Percentiles rank a stretch among this genome's conserved stretches.
Conservation (phyloP, 495 filamentous ascomycete genomes). For the Chaetomidium leptoderma region DNA sequence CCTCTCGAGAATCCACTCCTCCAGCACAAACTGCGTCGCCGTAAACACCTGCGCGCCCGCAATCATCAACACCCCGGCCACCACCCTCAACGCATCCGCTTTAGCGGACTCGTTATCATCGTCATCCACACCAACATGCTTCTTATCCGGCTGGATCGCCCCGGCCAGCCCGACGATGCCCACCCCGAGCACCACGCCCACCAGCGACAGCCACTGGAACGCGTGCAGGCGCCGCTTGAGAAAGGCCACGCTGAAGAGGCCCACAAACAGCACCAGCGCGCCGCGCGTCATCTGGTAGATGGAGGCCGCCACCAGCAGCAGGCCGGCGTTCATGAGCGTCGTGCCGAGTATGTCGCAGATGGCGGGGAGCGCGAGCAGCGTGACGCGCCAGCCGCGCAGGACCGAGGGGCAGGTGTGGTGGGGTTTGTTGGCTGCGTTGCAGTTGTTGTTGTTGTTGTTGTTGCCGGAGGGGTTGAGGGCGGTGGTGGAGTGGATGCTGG, state of each 20-base stretch:
- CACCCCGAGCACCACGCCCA: constrained; percentile 83
- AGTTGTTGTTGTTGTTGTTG: not conserved
- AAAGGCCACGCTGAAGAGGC: constrained; percentile 90
- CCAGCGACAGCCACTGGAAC: constrained; percentile 86
- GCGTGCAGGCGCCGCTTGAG: constrained; percentile 67
- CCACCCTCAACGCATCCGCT: constrained; percentile 63
- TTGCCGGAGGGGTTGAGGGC: constrained; percentile 43
- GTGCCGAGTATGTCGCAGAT: constrained; percentile 93
- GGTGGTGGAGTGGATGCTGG: constrained; percentile 45
- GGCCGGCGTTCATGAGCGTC: constrained; percentile 92
- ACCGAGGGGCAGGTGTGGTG: constrained; percentile 44
- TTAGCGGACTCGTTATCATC: too few species aligned
- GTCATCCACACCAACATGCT: constrained; percentile 32
- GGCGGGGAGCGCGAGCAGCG: constrained; percentile 77
- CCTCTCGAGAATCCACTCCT: constrained; percentile 89
- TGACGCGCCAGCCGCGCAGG: constrained; percentile 66
- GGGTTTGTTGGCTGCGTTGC: not conserved
- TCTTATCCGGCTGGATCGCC: constrained; percentile 64
- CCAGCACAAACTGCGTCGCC: constrained; percentile 89
- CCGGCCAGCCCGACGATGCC: constrained; percentile 87
- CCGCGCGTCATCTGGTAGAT: constrained; percentile 99
- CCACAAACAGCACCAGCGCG: constrained; percentile 90
- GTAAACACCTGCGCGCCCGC: constrained; percentile 95
- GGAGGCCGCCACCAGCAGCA: constrained; percentile 87
- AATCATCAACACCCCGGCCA: constrained; percentile 83